Evolutionary conservation across 257 asterid species (phyloP).

Genomic region (Nicotiana benthamiana): DNA sequence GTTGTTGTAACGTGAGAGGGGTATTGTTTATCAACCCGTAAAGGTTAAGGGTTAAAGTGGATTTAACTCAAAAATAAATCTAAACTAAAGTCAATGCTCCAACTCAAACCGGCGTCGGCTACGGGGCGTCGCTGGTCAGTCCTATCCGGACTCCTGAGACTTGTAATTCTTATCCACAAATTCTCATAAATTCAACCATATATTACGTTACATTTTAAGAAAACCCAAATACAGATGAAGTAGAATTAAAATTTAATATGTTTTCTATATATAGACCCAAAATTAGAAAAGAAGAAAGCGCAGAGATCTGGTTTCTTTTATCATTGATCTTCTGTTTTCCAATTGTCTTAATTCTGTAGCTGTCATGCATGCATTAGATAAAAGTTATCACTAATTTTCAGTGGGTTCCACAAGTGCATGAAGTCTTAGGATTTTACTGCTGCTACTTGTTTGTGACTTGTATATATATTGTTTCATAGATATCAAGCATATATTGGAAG

Average conservation of each 20-base stretch:
- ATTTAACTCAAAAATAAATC: neutral
- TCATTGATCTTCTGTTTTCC: neutral
- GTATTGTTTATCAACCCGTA: no score
- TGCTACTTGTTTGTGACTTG: neutral
- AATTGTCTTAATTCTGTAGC: neutral
- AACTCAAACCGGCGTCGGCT: neutral
- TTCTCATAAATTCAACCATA: neutral
- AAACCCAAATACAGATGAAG: neutral
- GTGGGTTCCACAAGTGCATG: neutral
- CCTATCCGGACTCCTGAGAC: neutral
- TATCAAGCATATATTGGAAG: neutral
- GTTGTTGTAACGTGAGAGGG: no score
- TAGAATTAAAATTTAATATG: no score
- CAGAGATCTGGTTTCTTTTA: neutral
- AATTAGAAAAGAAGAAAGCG: neutral
- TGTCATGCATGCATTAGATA: neutral
- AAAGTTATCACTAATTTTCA: neutral
- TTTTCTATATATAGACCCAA: neutral
- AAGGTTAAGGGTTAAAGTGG: no score
- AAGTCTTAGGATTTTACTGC: neutral
- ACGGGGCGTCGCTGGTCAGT: neutral
- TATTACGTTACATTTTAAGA: neutral
- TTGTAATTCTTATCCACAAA: neutral
- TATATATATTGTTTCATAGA: neutral
- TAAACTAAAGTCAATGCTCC: neutral